Evolutionary conservation across 768 basidiomycete genomes (phyloP).

Genomic region (Tulasnella calospora): DNA sequence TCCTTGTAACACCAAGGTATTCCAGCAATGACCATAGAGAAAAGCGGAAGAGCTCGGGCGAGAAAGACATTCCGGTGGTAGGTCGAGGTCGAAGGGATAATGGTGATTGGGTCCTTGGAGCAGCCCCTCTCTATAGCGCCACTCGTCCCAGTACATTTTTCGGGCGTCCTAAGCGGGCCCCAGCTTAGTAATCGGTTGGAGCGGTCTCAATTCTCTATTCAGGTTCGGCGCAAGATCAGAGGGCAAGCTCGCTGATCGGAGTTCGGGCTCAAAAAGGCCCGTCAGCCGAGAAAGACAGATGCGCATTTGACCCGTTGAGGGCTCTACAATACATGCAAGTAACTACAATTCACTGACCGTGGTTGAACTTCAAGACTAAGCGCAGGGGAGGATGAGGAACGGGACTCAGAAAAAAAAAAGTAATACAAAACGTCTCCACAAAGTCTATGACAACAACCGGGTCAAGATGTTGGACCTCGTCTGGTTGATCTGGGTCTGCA

Average conservation of each 20-base stretch:
- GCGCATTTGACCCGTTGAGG: neutral
- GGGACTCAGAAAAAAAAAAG: neutral
- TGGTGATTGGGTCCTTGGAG: neutral
- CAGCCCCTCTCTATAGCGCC: neutral
- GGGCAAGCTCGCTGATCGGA: too few species aligned
- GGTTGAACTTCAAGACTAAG: neutral
- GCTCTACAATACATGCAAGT: conserved; percentile 5
- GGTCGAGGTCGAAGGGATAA: too few species aligned
- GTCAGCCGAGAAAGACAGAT: neutral
- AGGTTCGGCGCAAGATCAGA: too few species aligned
- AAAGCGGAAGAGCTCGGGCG: neutral
- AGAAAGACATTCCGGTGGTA: too few species aligned
- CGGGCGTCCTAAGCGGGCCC: neutral
- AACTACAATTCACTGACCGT: conserved; percentile 10
- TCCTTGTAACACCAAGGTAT: neutral
- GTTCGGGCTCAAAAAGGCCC: too few species aligned
- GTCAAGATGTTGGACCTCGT: conserved; percentile 88
- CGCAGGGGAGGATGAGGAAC: neutral
- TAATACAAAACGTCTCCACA: neutral
- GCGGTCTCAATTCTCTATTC: neutral
- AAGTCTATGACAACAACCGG: conserved; percentile 59
- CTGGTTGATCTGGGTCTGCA: conserved; percentile 70
- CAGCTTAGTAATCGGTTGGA: neutral
- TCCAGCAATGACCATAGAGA: neutral
- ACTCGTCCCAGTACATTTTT: neutral